Base-by-base conservation (phyloP, 495 filamentous ascomycete genomes). In the Penicillium pancosmium region DNA sequence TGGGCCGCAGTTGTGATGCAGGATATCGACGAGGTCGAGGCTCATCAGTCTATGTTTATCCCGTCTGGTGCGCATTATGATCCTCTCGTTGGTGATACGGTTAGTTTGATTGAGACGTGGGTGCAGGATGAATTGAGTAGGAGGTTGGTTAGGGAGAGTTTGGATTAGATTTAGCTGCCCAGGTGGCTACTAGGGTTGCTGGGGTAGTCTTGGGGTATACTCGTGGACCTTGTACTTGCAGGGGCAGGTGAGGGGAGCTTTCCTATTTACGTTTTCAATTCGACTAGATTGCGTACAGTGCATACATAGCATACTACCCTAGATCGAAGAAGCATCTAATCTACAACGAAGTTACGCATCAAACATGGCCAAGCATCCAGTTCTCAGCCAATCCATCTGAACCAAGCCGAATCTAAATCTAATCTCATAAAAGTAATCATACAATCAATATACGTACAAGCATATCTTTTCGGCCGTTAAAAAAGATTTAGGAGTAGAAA, bases 31-130 rank as follows among this genome's bases (percentile, higher is more conserved):
- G 90, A 96, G 65, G 90, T 96, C 4, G 85, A 82, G 8, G 92
- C 92, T 4, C 92, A 97, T 69, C 92, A 89, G 52, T 87, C 90
- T 3, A 74, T 97, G 55, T 97, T 97, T 69, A 84, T 91, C 41
- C 75, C 83, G 0, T 82, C 62, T 19, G 76, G 80, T 21, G 67
- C 74, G 56, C 73, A 90, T 41, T 95, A 97, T 68, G 89, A 93
- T 66, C 69, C 71, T 61, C 74, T 96, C 11, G 88, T 95, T 38
- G 88, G 85, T 1, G 91, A 93, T 71, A 87, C 91, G 1, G 88
- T 84, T 13, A 77, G 76, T 16, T 77, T 85, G 58, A 82, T 96
- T 36, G 85, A 89, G 59, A 76, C 76, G 36, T 96, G 92, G 92
- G 82, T 94, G 15, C 74, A 82, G 35, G 85, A 87, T 46, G 71